phyloP scores from a whole-genome alignment of 257 asterid genomes.

The Ballota nigra region DNA sequence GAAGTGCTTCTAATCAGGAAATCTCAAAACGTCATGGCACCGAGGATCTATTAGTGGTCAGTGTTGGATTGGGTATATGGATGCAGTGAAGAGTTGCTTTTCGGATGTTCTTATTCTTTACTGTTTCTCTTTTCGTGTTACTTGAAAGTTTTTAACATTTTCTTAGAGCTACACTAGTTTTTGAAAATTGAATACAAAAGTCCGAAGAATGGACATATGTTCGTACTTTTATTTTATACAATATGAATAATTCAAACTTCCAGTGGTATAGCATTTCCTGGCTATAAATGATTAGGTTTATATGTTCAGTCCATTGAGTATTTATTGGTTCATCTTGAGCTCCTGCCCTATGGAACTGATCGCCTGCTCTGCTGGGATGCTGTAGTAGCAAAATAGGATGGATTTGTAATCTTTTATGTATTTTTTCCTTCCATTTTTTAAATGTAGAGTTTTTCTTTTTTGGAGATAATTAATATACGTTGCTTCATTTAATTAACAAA shows the following conservation, averaged over 20 bases:
- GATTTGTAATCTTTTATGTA: slow-evolving; percentile 18
- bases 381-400: slow-evolving; percentile 18
- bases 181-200: neutral
- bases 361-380: slow-evolving; percentile 19
- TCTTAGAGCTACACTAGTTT: slow-evolving; percentile 14
- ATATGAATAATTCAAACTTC: slow-evolving; percentile 21
- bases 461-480: slow-evolving; percentile 17
- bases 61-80: slow-evolving; percentile 11
- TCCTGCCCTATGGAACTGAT: slow-evolving; percentile 16
- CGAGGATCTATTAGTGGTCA: slow-evolving; percentile 14
- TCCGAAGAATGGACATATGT: slow-evolving; percentile 7
- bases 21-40: slow-evolving; percentile 16
- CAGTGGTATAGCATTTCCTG: slow-evolving; percentile 8
- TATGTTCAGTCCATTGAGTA: neutral
- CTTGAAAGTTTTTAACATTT: neutral
- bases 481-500: slow-evolving; percentile 13
- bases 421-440: neutral
- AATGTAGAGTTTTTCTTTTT: slow-evolving; percentile 10
- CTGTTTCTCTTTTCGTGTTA: neutral
- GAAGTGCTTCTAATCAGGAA: slow-evolving; percentile 24
- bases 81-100: slow-evolving; percentile 19
- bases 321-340: neutral
- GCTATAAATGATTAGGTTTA: neutral
- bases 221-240: slow-evolving; percentile 16
- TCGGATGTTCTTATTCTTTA: slow-evolving; percentile 18